A percentile compares a stretch with the other conserved stretches of the same genome.
phyloP scores from a whole-genome alignment of 2,329 filamentous ascomycete genomes.

The Paradendryphiella salina region DNA sequence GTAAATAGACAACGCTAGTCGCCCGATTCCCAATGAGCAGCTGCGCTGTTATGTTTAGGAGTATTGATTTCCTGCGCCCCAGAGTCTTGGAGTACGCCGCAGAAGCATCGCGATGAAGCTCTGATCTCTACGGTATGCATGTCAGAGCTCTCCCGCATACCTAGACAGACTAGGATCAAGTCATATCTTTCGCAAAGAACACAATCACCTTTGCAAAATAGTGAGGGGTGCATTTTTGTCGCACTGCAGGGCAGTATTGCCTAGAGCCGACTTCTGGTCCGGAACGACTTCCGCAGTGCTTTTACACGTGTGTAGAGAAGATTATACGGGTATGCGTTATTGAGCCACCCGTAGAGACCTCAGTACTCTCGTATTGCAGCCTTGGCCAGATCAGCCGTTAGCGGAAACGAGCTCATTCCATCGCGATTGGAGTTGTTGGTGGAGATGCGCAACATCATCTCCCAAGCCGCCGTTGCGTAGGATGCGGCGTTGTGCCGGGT shows the following conservation, averaged over 20 bases:
- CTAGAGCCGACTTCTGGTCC: not conserved
- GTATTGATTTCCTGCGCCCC: not conserved
- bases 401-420: not conserved
- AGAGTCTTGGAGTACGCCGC: not conserved
- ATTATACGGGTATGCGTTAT: not conserved
- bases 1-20: too few relatives aligned
- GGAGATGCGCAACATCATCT: not conserved
- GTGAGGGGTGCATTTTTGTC: not conserved
- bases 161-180: not conserved
- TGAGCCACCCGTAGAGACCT: not conserved
- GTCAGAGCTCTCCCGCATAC: not conserved
- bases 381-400: not conserved
- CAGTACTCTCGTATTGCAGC: not conserved
- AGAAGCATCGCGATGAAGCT: not conserved
- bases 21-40: not conserved
- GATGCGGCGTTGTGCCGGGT: not conserved
- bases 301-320: not conserved
- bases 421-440: not conserved
- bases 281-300: not conserved
- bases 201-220: not conserved
- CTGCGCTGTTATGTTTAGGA: not conserved
- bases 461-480: not conserved
- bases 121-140: not conserved
- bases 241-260: conserved; percentile 2
- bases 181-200: not conserved